These are phyloP conservation scores for Saururus chinensis DNA, from an alignment of 164 flowering plant species.

Conservation along the genomic window DNA sequence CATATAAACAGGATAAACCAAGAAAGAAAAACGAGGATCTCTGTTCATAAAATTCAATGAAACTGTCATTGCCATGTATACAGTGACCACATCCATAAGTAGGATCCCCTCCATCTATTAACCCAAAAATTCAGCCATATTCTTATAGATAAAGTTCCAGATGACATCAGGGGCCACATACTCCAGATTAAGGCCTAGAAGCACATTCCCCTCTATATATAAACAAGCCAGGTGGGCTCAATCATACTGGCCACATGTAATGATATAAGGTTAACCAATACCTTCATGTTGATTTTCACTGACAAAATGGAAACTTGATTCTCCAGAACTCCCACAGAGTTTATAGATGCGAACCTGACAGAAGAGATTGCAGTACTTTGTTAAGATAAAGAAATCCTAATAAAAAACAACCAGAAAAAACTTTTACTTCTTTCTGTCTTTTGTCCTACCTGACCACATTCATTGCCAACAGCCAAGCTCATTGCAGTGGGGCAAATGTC, in stretches of 20 bases:
- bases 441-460: conserved; percentile 71
- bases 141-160: too few relatives aligned
- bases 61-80: too few relatives aligned
- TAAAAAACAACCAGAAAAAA: neutral
- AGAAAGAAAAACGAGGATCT: too few relatives aligned
- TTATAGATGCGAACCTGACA: conserved; percentile 50
- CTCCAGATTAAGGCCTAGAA: too few relatives aligned
- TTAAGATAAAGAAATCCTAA: conserved; percentile 2
- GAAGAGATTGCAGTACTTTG: conserved; percentile 9
- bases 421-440: neutral
- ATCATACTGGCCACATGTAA: too few relatives aligned
- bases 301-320: conserved; percentile 37
- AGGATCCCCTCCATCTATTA: too few relatives aligned
- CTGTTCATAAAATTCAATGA: too few relatives aligned
- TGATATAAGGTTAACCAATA: neutral
- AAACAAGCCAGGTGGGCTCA: too few relatives aligned
- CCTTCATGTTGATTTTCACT: conserved; percentile 35
- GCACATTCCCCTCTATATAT: too few relatives aligned
- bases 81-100: too few relatives aligned
- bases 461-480: conserved; percentile 68
- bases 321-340: conserved; percentile 27
- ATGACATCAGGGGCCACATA: too few relatives aligned
- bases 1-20: neutral
- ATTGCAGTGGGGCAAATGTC: conserved; percentile 42
- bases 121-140: too few relatives aligned